phyloP scores from a whole-genome alignment of 192 early-diverging fungal species.

The Neocallimastix lanati region DNA sequence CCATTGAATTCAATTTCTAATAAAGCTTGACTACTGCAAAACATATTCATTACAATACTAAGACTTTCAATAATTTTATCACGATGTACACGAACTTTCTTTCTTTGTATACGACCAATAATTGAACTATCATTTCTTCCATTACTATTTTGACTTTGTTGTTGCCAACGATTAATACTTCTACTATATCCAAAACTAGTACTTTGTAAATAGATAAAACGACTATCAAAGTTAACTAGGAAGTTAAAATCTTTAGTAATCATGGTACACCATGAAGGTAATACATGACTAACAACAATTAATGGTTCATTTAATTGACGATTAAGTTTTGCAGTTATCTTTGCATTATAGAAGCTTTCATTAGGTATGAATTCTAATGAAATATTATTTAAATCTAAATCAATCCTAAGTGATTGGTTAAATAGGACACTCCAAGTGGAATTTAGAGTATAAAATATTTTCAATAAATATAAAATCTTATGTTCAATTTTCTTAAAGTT shows the following conservation, averaged over 20 bases:
- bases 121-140: constrained; percentile 17
- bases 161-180: constrained; percentile 50
- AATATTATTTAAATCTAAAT: neutral
- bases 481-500: neutral
- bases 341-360: constrained; percentile 52
- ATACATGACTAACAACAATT: constrained; percentile 60
- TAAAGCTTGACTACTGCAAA: constrained; percentile 41
- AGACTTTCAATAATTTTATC: constrained; percentile 61
- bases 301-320: constrained; percentile 78
- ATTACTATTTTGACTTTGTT: constrained; percentile 3
- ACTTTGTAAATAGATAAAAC: constrained; percentile 57
- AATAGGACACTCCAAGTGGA: neutral
- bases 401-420: neutral
- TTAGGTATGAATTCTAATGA: neutral
- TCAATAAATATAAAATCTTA: neutral
- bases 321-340: constrained; percentile 64
- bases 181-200: constrained; percentile 76
- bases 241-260: constrained; percentile 49
- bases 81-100: constrained; percentile 76
- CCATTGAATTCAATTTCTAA: constrained; percentile 89
- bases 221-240: constrained; percentile 65
- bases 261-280: constrained; percentile 55
- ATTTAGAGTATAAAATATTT: neutral
- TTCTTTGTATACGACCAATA: constrained; percentile 54
- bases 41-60: constrained; percentile 70